These are phyloP conservation scores for Dothistroma pini DNA, from an alignment of 2,329 filamentous ascomycete genomes.

Conservation along the genomic window DNA sequence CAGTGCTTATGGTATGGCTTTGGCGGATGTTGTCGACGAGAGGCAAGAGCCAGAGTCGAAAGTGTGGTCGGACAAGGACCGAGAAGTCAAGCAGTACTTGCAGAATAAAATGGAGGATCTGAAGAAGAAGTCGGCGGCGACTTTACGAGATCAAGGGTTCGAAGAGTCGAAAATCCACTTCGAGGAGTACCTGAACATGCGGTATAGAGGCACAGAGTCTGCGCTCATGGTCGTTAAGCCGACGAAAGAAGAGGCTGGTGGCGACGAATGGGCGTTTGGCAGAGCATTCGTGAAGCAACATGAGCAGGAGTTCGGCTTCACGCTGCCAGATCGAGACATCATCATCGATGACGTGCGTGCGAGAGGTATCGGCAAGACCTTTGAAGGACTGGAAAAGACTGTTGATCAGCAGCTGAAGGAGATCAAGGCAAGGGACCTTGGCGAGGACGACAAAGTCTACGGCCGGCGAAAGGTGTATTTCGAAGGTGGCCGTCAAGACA, in stretches of 20 bases:
- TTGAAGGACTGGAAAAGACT: constrained; percentile 72
- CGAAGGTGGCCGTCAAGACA: constrained; percentile 71
- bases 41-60: constrained; percentile 71
- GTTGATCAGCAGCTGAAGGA: constrained; percentile 78
- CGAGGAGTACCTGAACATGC: constrained; percentile 91
- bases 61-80: constrained; percentile 55
- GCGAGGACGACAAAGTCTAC: constrained; percentile 60
- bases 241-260: constrained; percentile 57
- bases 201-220: constrained; percentile 86
- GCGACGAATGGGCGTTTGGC: constrained; percentile 76
- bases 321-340: constrained; percentile 76
- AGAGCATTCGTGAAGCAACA: constrained; percentile 83
- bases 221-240: constrained; percentile 86
- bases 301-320: constrained; percentile 90
- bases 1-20: constrained; percentile 87
- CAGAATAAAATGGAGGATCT: constrained; percentile 73
- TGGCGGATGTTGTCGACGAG: constrained; percentile 91
- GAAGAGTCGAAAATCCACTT: constrained; percentile 69
- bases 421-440: constrained; percentile 57
- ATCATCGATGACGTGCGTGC: constrained; percentile 88
- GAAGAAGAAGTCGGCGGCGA: constrained; percentile 67
- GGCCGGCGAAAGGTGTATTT: constrained; percentile 74
- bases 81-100: constrained; percentile 59
- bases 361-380: constrained; percentile 84
- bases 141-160: constrained; percentile 76